Conservation (phyloP, 768 basidiomycete genomes). For the Agrocybe chaxingu region DNA sequence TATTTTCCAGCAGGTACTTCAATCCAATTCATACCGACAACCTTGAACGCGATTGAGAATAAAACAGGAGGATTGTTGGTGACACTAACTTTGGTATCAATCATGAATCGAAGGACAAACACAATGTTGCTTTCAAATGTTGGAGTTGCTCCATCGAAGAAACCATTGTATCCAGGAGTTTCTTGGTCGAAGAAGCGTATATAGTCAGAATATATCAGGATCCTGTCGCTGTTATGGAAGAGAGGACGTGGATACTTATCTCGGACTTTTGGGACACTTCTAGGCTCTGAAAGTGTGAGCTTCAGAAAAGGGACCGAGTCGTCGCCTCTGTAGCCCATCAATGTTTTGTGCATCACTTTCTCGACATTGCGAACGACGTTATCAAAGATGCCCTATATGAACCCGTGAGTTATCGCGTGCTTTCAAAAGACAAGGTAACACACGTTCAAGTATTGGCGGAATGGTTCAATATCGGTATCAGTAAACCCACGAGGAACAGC, state of each 20-base stretch:
- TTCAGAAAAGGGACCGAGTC: slow-evolving; percentile 80
- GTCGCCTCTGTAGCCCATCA: slow-evolving; percentile 91
- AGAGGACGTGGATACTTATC: slow-evolving; percentile 55
- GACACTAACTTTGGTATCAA: slow-evolving; percentile 77
- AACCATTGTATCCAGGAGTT: slow-evolving; percentile 61
- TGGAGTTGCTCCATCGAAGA: slow-evolving; percentile 50
- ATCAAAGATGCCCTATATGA: slow-evolving; percentile 27
- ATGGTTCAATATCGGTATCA: slow-evolving; percentile 59
- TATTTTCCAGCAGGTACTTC: slow-evolving; percentile 87
- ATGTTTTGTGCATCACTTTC: slow-evolving; percentile 60
- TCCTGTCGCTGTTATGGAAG: not conserved
- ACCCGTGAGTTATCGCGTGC: not conserved
- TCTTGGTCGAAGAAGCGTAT: slow-evolving; percentile 70
- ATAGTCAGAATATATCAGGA: slow-evolving; percentile 19
- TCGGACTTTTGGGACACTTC: slow-evolving; percentile 82
- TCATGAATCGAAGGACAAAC: slow-evolving; percentile 94
- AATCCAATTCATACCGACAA: slow-evolving; percentile 99
- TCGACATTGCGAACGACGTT: slow-evolving; percentile 49
- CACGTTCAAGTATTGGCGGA: slow-evolving; percentile 75
- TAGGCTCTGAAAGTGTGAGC: slow-evolving; percentile 71
- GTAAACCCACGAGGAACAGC: slow-evolving; percentile 82
- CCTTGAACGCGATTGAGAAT: slow-evolving; percentile 36
- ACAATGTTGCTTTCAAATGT: slow-evolving; percentile 96
- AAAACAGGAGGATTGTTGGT: not conserved
- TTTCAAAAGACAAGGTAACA: slow-evolving; percentile 20